phyloP scores from a whole-genome alignment of 1,139 yeast species.

The Magnusiomyces suaveolens region DNA sequence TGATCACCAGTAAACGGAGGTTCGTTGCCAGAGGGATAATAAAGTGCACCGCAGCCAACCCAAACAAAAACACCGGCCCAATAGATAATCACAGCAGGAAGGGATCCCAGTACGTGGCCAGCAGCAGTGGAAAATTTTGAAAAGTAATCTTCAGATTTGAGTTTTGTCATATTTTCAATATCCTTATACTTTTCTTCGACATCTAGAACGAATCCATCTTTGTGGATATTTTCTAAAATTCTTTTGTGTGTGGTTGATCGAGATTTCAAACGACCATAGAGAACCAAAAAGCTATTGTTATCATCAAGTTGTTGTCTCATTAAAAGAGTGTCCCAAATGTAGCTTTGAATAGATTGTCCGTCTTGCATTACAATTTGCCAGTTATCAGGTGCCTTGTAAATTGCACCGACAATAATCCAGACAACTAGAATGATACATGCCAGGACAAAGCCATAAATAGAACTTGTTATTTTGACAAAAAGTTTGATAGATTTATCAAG shows the following conservation, averaged over 20 bases:
- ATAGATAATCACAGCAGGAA: not conserved
- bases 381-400: not conserved
- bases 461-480: not conserved
- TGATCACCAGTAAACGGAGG: not conserved
- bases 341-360: not conserved
- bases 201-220: not conserved
- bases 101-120: not conserved
- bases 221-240: not conserved
- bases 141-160: not conserved
- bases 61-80: not conserved
- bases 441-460: not conserved
- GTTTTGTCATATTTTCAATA: not conserved
- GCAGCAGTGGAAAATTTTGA: not conserved
- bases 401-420: not conserved
- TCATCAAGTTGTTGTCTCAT: not conserved
- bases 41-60: not conserved
- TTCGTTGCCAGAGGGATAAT: not conserved
- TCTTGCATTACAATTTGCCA: not conserved
- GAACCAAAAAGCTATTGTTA: not conserved
- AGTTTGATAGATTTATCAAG: not conserved
- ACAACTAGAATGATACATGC: not conserved
- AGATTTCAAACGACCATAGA: not conserved
- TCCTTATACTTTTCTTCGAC: not conserved
- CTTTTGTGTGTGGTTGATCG: not conserved
- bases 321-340: not conserved